Base-by-base conservation (phyloP, 176 grass and related monocot genomes). In the Cocos nucifera region DNA sequence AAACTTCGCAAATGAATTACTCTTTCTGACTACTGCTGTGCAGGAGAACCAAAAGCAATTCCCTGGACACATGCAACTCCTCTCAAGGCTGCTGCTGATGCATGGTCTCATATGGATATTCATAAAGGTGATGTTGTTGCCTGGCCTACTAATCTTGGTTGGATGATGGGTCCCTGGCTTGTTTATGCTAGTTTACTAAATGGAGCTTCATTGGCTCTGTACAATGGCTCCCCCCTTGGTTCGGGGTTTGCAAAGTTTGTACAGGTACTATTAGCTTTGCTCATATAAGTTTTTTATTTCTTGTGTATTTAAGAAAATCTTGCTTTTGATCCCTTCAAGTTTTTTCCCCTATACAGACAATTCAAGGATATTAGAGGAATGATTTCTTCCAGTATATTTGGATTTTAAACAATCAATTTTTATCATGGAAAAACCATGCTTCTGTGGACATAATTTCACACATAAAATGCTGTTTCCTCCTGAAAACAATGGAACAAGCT, bases 111-210 rank as follows among this genome's bases (percentile, higher is more conserved):
- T 79, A 78, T 97, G 93, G 93, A 97, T 79, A 83, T 97, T 58
- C 73, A 64, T 59, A 83, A 73, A 80, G 87, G 93, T 74, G 93
- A 97, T 80, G 87, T 88, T 76, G 81, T 92, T 83, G 82, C 87
- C 29, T 97, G 93, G 93, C 93, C 87, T 75, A 91, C 93, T 73
- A 97, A 91, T 71, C 93, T 97, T 59, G 93, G 93, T 72, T 97
- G 93, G 93, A 97, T 97, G 93, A 97, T 97, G 93, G 93, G 93
- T 55, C 93, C 93, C 53, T 97, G 93, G 93, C 93, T 97, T 77
- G 93, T 97, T 68, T 97, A 91, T 87, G 84, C 87, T 23, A 77
- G 84, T 4, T 79, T 97, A 62, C 64, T 97, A 53, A 97, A 97
- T 83, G 93, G 93, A 83, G 84, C 93, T 66, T 91, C 93, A 54